Evolutionary conservation across 2,329 filamentous ascomycete species (phyloP).

Genomic region (Stemphylium vesicarium): DNA sequence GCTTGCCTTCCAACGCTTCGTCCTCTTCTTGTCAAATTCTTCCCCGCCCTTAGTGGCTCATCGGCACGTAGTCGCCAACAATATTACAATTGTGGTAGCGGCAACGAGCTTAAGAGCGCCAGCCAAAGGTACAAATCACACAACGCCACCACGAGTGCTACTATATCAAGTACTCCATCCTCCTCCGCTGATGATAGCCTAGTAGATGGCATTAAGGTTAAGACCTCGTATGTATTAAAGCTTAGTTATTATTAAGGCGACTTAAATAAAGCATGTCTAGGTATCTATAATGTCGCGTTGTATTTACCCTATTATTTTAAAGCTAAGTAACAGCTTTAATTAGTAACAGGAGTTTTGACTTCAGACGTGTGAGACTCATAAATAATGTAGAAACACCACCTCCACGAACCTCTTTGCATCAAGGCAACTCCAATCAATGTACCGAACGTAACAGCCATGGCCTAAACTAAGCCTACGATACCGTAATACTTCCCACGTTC

Average conservation of each 20-base stretch:
- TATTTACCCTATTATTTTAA: too few relatives aligned
- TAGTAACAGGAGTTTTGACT: too few relatives aligned
- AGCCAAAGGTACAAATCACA: conserved; percentile 18
- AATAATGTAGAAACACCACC: too few relatives aligned
- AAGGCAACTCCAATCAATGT: too few relatives aligned
- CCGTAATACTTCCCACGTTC: too few relatives aligned
- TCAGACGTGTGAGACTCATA: too few relatives aligned
- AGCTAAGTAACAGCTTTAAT: too few relatives aligned
- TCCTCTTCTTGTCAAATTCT: conserved; percentile 46
- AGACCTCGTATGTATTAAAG: conserved; percentile 28
- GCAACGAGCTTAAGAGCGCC: conserved; percentile 26
- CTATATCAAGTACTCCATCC: conserved; percentile 6
- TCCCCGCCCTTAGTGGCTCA: conserved; percentile 46
- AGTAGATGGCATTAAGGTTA: conserved; percentile 25
- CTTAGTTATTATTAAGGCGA: conserved; percentile 4
- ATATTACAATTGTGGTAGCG: conserved; percentile 36
- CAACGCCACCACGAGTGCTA: conserved; percentile 1
- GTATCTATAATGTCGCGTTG: too few relatives aligned
- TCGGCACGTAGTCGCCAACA: conserved; percentile 32
- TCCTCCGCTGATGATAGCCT: conserved; percentile 4
- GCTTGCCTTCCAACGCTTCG: conserved; percentile 52
- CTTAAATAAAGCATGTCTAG: too few relatives aligned
- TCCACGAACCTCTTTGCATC: too few relatives aligned
- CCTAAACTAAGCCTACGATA: too few relatives aligned
- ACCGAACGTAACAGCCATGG: too few relatives aligned